A percentile compares a stretch with the other conserved stretches of the same genome.
Evolutionary conservation across 2,329 filamentous ascomycete species (phyloP).

Genomic region (Neopestalotiopsis sp.): DNA sequence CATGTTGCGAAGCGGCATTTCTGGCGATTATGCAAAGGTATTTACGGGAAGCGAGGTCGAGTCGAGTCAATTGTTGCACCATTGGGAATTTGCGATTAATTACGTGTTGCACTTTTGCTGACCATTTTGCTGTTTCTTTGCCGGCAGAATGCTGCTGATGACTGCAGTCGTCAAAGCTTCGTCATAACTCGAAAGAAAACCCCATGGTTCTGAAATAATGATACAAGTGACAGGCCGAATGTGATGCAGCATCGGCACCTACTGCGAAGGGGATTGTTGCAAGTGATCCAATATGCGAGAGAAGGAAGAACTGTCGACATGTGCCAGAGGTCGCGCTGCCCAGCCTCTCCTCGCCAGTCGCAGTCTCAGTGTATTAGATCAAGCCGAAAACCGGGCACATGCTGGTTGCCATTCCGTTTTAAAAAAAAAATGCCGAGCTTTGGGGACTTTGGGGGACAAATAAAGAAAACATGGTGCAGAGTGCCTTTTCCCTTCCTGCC

Average conservation of each 20-base stretch:
- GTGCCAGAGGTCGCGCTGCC: background rate
- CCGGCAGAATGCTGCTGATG: conserved; percentile 33
- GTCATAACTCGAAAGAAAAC: conserved; percentile 38
- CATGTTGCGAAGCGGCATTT: conserved; percentile 21
- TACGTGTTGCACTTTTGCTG: conserved; percentile 42
- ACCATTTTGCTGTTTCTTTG: conserved; percentile 36
- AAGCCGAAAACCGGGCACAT: background rate
- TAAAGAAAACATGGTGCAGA: conserved; percentile 32
- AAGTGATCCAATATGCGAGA: conserved; percentile 30
- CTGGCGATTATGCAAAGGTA: conserved; percentile 25
- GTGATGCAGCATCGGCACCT: conserved; percentile 34
- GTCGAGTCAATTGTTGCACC: conserved; percentile 40
- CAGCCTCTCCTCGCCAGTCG: background rate
- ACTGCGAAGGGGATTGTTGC: conserved; percentile 31
- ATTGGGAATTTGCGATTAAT: conserved; percentile 44
- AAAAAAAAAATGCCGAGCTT: conserved; percentile 24
- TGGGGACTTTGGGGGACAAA: conserved; percentile 23
- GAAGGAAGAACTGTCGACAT: conserved; percentile 12
- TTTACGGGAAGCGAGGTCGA: conserved; percentile 37
- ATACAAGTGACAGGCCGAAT: conserved; percentile 40
- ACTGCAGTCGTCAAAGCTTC: conserved; percentile 39
- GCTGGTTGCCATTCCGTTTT: conserved; percentile 1
- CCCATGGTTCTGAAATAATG: conserved; percentile 38
- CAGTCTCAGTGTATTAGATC: background rate
- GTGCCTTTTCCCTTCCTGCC: conserved; percentile 40